These are phyloP conservation scores for Hygrocybe punicea DNA, from an alignment of 768 basidiomycete species.

Conservation along the genomic window DNA sequence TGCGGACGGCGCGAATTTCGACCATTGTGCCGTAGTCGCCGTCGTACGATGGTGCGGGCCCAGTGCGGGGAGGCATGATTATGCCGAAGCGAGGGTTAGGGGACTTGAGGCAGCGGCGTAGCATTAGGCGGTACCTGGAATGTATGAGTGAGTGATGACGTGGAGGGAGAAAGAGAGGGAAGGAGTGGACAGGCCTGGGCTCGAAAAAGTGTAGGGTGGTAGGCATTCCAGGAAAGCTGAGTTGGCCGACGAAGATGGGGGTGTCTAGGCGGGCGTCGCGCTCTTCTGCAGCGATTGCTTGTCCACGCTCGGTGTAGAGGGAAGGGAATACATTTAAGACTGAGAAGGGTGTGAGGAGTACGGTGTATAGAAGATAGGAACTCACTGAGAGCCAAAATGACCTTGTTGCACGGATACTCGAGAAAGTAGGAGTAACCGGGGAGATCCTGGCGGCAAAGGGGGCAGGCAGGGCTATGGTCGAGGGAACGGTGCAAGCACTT, in stretches of 20 bases:
- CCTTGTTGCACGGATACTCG: slow-evolving; percentile 72
- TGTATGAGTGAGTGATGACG: neutral
- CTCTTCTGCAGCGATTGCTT: slow-evolving; percentile 69
- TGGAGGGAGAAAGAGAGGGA: neutral
- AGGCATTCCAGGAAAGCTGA: slow-evolving; percentile 89
- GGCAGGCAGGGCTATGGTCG: slow-evolving; percentile 80
- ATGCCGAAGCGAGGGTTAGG: slow-evolving; percentile 84
- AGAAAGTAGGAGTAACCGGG: slow-evolving; percentile 77
- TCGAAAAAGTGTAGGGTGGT: slow-evolving; percentile 92
- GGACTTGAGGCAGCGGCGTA: slow-evolving; percentile 86
- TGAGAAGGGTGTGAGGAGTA: slow-evolving; percentile 19
- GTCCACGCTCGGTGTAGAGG: slow-evolving; percentile 59
- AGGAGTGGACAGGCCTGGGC: slow-evolving; percentile 46
- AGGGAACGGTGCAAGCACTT: slow-evolving; percentile 86
- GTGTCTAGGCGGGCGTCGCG: slow-evolving; percentile 77
- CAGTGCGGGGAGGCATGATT: slow-evolving; percentile 66
- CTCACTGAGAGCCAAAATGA: slow-evolving; percentile 67
- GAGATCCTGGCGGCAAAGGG: slow-evolving; percentile 77
- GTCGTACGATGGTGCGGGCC: slow-evolving; percentile 27
- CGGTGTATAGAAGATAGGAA: slow-evolving; percentile 11
- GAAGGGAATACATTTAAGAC: slow-evolving; percentile 68
- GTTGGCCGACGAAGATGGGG: slow-evolving; percentile 86
- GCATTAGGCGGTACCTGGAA: slow-evolving; percentile 92
- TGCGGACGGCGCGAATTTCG: slow-evolving; percentile 79
- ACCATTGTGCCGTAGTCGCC: slow-evolving; percentile 92